A percentile compares a stretch with the other conserved stretches of the same genome.
Conservation (phyloP, 2,329 filamentous ascomycete species). For the Aspergillus ochraceus region DNA sequence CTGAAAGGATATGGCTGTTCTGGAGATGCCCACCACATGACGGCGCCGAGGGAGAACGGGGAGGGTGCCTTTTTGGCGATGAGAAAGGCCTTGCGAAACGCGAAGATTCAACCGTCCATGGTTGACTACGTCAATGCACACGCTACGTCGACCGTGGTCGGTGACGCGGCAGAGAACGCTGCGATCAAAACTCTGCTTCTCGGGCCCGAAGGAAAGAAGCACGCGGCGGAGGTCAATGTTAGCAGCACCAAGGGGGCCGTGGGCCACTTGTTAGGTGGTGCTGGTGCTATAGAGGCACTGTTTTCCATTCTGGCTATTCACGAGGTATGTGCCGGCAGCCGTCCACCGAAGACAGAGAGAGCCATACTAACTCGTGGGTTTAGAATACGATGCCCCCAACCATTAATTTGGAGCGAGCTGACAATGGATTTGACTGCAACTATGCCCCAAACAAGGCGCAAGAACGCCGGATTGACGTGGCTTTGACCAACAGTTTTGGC, state of each 20-base stretch:
- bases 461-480: constrained; percentile 67
- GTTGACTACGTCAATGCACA: constrained; percentile 96
- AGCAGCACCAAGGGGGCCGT: constrained; percentile 94
- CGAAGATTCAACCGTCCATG: constrained; percentile 64
- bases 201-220: constrained; percentile 65
- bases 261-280: constrained; percentile 87
- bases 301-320: constrained; percentile 78
- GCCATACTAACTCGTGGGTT: constrained; percentile 1
- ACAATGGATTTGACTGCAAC: constrained; percentile 74
- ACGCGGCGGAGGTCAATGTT: constrained; percentile 69
- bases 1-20: constrained; percentile 86
- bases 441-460: constrained; percentile 76
- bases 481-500: constrained; percentile 92
- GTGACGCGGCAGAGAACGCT: constrained; percentile 82
- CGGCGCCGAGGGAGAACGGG: constrained; percentile 80
- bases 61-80: constrained; percentile 81
- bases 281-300: constrained; percentile 85
- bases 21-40: constrained; percentile 91
- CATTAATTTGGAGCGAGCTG: constrained; percentile 71
- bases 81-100: constrained; percentile 75
- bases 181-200: constrained; percentile 79
- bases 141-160: constrained; percentile 82
- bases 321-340: constrained; percentile 58
- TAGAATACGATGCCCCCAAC: constrained; percentile 83
- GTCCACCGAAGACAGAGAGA: background rate